These are phyloP conservation scores for Bryoglossum gracile DNA, from an alignment of 495 filamentous ascomycete species.

Conservation along the genomic window DNA sequence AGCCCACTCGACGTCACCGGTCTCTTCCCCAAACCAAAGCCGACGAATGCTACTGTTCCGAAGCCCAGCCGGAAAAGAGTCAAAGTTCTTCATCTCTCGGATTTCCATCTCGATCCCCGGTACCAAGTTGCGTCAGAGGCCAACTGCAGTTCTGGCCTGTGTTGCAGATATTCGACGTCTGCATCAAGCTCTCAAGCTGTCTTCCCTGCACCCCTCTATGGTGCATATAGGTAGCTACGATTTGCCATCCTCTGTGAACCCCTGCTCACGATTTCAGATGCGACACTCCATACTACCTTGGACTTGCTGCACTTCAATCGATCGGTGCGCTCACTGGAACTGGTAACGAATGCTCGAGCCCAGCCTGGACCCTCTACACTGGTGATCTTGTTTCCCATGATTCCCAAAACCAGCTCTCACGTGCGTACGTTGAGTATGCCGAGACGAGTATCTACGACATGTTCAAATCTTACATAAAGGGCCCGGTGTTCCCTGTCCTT, in stretches of 20 bases:
- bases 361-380: constrained; percentile 39
- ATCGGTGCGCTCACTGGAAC: constrained; percentile 52
- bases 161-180: constrained; percentile 41
- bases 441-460: constrained; percentile 32
- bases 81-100: constrained; percentile 54
- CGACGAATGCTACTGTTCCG: constrained; percentile 34
- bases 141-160: constrained; percentile 46
- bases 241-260: neutral
- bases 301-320: constrained; percentile 48
- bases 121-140: constrained; percentile 49
- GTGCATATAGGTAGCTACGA: constrained; percentile 36
- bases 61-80: constrained; percentile 43
- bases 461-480: constrained; percentile 43
- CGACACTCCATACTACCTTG: constrained; percentile 54
- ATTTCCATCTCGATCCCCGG: constrained; percentile 54
- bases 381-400: constrained; percentile 44
- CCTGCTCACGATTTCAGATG: constrained; percentile 20
- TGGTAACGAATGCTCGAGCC: constrained; percentile 29
- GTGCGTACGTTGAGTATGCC: constrained; percentile 38
- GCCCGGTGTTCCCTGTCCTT: constrained; percentile 45
- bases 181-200: constrained; percentile 28
- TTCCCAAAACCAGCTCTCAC: constrained; percentile 33
- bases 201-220: constrained; percentile 45
- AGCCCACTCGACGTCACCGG: constrained; percentile 35
- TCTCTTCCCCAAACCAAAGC: constrained; percentile 51